Evolutionary conservation across 345 rosid genomes (phyloP).

Genomic region (Melastoma malabathricum): DNA sequence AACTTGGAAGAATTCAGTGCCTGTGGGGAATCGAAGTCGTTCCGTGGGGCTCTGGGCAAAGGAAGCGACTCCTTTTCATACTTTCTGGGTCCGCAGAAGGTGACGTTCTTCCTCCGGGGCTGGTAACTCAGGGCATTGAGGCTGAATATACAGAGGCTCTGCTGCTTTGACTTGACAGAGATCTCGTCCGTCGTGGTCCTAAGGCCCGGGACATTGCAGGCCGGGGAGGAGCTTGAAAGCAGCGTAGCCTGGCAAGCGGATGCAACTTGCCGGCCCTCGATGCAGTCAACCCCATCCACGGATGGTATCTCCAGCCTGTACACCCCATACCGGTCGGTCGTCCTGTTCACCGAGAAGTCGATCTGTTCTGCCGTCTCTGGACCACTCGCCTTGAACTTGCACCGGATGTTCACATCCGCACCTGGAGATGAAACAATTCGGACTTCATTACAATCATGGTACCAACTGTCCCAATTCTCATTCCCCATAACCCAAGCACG

Average conservation of each 20-base stretch:
- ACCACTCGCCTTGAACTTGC: constrained; percentile 61
- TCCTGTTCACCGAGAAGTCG: constrained; percentile 59
- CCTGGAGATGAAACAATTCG: constrained; percentile 22
- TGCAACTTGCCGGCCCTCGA: constrained; percentile 44
- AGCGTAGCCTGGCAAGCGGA: constrained; percentile 46
- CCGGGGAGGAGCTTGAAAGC: constrained; percentile 23
- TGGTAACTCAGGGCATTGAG: constrained; percentile 54
- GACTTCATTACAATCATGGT: neutral
- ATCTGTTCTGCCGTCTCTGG: constrained; percentile 59
- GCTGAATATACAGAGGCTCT: constrained; percentile 75
- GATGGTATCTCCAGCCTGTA: constrained; percentile 60
- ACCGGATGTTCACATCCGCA: constrained; percentile 51
- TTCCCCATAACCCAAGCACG: too few relatives aligned
- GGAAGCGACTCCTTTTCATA: too few relatives aligned
- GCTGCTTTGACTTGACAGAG: constrained; percentile 58
- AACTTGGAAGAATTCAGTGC: constrained; percentile 39
- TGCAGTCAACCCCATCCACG: constrained; percentile 72
- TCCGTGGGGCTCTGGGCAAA: constrained; percentile 8
- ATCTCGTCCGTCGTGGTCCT: constrained; percentile 47
- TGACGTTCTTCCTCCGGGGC: constrained; percentile 40
- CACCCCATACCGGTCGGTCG: constrained; percentile 49
- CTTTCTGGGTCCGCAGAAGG: constrained; percentile 26
- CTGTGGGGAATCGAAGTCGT: constrained; percentile 2
- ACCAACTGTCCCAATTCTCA: neutral
- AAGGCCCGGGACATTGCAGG: constrained; percentile 43